A percentile compares a stretch with the other conserved stretches of the same genome.
Evolutionary conservation across 805 yeast species (phyloP).

Genomic region (Lipomyces japonicus): DNA sequence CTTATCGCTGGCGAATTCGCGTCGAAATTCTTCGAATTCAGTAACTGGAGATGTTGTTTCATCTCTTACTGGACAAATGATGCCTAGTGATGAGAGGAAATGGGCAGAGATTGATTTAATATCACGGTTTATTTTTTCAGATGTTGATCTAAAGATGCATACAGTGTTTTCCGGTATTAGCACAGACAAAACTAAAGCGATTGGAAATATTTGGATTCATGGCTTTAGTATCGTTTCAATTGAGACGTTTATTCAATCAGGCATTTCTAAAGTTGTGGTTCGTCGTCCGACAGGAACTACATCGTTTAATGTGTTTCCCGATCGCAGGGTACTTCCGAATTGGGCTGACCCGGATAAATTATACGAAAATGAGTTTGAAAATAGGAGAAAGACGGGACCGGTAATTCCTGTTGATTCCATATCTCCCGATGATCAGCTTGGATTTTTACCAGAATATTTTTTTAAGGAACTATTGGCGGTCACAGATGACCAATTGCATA

Average conservation of each 20-base stretch:
- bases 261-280: conserved; percentile 39
- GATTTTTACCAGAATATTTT: conserved; percentile 46
- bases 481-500: conserved; percentile 40
- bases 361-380: conserved; percentile 23
- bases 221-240: conserved; percentile 58
- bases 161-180: conserved; percentile 28
- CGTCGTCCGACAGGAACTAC: conserved; percentile 67
- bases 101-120: conserved; percentile 66
- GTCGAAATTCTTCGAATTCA: conserved; percentile 30
- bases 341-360: conserved; percentile 5
- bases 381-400: neutral
- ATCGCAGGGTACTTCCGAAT: conserved; percentile 40
- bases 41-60: neutral
- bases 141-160: conserved; percentile 52
- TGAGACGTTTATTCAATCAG: conserved; percentile 43
- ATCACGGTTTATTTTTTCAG: conserved; percentile 60
- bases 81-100: conserved; percentile 48
- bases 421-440: conserved; percentile 21
- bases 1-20: conserved; percentile 45
- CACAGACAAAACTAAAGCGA: conserved; percentile 24
- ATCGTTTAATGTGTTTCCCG: conserved; percentile 45
- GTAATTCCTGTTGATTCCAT: neutral
- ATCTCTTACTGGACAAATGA: conserved; percentile 3
- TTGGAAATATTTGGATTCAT: conserved; percentile 53
- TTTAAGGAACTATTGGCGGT: conserved; percentile 51